A percentile compares a stretch with the other conserved stretches of the same genome.
These are phyloP conservation scores for Cicer pinnatifidum DNA, from an alignment of 306 rosid species.

Conservation along the genomic window DNA sequence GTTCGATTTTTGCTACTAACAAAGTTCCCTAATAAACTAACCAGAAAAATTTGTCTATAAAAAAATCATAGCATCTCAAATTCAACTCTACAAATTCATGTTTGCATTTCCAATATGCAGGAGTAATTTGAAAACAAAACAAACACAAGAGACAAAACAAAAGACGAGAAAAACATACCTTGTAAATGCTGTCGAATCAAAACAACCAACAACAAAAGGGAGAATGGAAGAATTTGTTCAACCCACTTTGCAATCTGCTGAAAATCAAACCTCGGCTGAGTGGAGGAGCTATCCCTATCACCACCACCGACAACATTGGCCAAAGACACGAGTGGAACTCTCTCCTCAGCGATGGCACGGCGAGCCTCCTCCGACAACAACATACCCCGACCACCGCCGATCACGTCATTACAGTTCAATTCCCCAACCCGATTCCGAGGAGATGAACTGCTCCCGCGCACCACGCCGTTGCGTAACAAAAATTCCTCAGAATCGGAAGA, in stretches of 20 bases:
- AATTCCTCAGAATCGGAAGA: constrained; percentile 53
- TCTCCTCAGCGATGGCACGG: constrained; percentile 48
- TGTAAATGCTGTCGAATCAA: constrained; percentile 90
- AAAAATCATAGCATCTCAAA: neutral
- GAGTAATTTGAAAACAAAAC: constrained; percentile 8
- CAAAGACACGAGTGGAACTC: constrained; percentile 56
- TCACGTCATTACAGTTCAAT: constrained; percentile 44
- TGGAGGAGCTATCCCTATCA: constrained; percentile 19
- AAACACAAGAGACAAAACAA: neutral
- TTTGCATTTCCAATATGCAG: constrained; percentile 2
- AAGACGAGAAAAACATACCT: constrained; percentile 53
- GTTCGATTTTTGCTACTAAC: no score
- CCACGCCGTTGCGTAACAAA: constrained; percentile 65
- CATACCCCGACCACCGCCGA: constrained; percentile 36
- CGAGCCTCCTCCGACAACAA: constrained; percentile 38
- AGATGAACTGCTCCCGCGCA: constrained; percentile 44
- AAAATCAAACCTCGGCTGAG: constrained; percentile 59
- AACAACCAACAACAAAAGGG: constrained; percentile 69
- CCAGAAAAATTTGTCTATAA: no score
- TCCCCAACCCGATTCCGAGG: constrained; percentile 45
- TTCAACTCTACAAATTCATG: constrained; percentile 14
- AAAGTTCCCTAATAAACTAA: no score
- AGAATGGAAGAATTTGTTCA: constrained; percentile 88
- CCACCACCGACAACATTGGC: constrained; percentile 34
- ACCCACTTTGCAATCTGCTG: constrained; percentile 77